Percentiles rank a stretch among this genome's conserved stretches.
Evolutionary conservation across 192 early-diverging fungal genomes (phyloP).

Genomic region (Coemansia nantahalensis): DNA sequence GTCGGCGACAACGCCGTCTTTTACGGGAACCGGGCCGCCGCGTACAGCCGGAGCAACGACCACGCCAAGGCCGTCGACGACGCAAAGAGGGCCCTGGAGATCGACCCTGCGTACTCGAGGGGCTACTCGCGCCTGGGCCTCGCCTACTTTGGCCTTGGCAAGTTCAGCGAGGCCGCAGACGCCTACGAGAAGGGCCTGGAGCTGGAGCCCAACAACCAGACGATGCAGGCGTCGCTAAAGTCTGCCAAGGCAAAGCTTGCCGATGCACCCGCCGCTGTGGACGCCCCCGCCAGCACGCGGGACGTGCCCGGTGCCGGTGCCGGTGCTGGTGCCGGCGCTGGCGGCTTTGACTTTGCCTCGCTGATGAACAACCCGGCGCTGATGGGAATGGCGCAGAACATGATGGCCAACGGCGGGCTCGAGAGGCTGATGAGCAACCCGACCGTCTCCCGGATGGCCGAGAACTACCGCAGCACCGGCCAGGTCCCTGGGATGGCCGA

Average conservation of each 20-base stretch:
- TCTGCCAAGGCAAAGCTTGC: conserved; percentile 62
- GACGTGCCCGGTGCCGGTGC: conserved; percentile 3
- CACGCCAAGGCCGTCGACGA: conserved; percentile 87
- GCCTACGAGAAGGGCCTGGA: conserved; percentile 89
- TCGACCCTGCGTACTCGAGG: conserved; percentile 90
- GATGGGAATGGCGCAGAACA: conserved; percentile 93
- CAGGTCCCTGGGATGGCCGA: conserved; percentile 49
- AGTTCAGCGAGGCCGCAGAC: conserved; percentile 80
- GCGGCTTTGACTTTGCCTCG: conserved; percentile 74
- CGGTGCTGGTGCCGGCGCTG: conserved; percentile 60
- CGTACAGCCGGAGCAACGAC: conserved; percentile 85
- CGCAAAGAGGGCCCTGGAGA: conserved; percentile 75
- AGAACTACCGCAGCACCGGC: conserved; percentile 43
- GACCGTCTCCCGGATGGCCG: conserved; percentile 74
- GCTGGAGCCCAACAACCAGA: conserved; percentile 77
- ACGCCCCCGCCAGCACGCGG: conserved; percentile 26
- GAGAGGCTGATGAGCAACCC: conserved; percentile 90
- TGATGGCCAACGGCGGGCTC: conserved; percentile 84
- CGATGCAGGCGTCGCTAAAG: conserved; percentile 73
- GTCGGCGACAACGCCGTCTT: conserved; percentile 88
- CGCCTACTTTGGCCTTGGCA: conserved; percentile 85
- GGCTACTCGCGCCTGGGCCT: conserved; percentile 91
- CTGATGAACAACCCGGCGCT: conserved; percentile 92
- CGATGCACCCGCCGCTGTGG: conserved; percentile 12
- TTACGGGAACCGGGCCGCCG: conserved; percentile 97